A percentile compares a stretch with the other conserved stretches of the same genome.
These are phyloP conservation scores for Aphanomyces astaci DNA, from an alignment of 352 stramenopile species.

Conservation along the genomic window DNA sequence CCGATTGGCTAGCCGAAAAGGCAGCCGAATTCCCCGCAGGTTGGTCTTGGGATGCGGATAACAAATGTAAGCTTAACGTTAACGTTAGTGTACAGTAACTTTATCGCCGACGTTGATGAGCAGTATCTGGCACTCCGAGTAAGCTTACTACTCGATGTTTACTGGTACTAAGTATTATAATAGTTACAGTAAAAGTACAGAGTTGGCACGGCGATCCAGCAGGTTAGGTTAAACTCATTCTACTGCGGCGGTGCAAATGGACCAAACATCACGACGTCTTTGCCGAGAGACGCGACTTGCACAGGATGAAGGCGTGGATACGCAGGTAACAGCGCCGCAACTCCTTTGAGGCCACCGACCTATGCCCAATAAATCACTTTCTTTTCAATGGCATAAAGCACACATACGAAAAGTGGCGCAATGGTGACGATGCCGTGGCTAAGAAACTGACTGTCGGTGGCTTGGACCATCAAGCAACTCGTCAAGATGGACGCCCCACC, in stretches of 20 bases:
- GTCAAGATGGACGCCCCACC: slow-evolving; percentile 67
- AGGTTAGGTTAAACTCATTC: too few relatives aligned
- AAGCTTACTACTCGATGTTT: too few relatives aligned
- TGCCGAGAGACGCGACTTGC: neutral
- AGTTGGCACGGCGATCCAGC: too few relatives aligned
- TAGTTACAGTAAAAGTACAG: too few relatives aligned
- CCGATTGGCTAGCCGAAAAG: neutral
- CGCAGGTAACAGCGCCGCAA: neutral
- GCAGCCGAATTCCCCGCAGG: neutral
- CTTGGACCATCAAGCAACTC: slow-evolving; percentile 44
- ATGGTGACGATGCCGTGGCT: slow-evolving; percentile 69
- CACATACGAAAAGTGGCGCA: slow-evolving; percentile 60
- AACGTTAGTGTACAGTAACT: too few relatives aligned
- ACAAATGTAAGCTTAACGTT: too few relatives aligned
- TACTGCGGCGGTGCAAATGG: neutral
- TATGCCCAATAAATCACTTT: neutral
- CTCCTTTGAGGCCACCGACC: slow-evolving; percentile 12
- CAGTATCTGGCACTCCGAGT: too few relatives aligned
- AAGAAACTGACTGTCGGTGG: slow-evolving; percentile 35
- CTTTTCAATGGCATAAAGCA: neutral
- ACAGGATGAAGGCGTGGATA: neutral
- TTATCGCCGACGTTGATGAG: too few relatives aligned
- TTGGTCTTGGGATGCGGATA: too few relatives aligned
- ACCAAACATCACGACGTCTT: slow-evolving; percentile 13
- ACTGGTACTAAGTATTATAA: too few relatives aligned